Percentiles rank a stretch among this genome's conserved stretches.
These are phyloP conservation scores for Fomitopsis schrenkii DNA, from an alignment of 1,284 basidiomycete species.

Conservation along the genomic window DNA sequence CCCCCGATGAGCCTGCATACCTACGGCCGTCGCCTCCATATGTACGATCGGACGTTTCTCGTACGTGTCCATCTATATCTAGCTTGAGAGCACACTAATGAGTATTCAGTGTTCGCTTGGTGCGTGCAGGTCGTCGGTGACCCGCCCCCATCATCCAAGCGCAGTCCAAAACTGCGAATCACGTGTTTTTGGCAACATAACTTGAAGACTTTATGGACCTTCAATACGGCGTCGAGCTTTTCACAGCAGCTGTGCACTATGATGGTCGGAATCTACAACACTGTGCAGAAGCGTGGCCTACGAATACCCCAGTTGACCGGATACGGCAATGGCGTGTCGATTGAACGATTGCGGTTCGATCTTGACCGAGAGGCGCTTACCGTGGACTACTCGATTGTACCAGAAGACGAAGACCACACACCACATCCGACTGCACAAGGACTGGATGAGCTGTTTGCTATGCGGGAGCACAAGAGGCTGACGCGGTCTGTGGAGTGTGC, in stretches of 20 bases:
- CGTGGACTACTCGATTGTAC: slow-evolving; percentile 85
- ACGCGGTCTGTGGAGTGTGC: slow-evolving; percentile 78
- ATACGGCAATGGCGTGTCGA: slow-evolving; percentile 80
- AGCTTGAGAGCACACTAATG: slow-evolving; percentile 9
- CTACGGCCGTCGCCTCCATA: slow-evolving; percentile 92
- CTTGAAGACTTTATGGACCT: slow-evolving; percentile 84
- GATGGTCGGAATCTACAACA: slow-evolving; percentile 75
- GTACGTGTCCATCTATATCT: slow-evolving; percentile 39
- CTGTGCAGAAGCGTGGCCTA: slow-evolving; percentile 68
- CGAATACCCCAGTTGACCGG: slow-evolving; percentile 74
- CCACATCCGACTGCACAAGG: slow-evolving; percentile 36
- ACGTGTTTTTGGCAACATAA: slow-evolving; percentile 97
- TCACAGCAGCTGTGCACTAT: slow-evolving; percentile 79
- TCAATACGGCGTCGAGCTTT: slow-evolving; percentile 54
- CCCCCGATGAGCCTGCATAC: slow-evolving; percentile 89
- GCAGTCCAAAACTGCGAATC: slow-evolving; percentile 50
- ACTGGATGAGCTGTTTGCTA: slow-evolving; percentile 55
- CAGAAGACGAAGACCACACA: slow-evolving; percentile 60
- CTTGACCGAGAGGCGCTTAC: slow-evolving; percentile 78
- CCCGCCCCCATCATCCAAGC: slow-evolving; percentile 23
- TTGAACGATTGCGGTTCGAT: slow-evolving; percentile 78
- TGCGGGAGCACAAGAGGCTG: slow-evolving; percentile 63
- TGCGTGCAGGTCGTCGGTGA: slow-evolving; percentile 69
- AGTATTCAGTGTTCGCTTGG: slow-evolving; percentile 79
- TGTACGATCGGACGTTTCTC: slow-evolving; percentile 85